Conservation (phyloP, 2,329 filamentous ascomycete species). For the Acarospora socialis region DNA sequence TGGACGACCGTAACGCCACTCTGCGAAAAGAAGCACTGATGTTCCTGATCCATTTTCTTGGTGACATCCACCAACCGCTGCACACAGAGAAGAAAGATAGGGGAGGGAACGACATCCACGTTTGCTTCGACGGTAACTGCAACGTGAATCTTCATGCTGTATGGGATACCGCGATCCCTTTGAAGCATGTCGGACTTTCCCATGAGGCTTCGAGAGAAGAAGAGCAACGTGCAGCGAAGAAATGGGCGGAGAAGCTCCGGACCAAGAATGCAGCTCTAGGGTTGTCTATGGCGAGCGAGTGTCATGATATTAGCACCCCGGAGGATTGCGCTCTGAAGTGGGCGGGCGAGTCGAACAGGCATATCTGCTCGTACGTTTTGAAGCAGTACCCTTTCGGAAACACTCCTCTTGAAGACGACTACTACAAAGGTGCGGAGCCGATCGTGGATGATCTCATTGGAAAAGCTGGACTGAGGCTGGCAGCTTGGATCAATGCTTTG, state of each 20-base stretch:
- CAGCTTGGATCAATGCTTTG: conserved; percentile 44
- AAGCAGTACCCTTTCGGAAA: conserved; percentile 43
- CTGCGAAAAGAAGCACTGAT: conserved; percentile 9
- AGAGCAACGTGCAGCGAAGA: conserved; percentile 31
- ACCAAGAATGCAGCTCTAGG: conserved; percentile 33
- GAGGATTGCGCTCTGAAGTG: conserved; percentile 44
- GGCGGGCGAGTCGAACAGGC: conserved; percentile 49
- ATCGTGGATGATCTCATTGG: conserved; percentile 54
- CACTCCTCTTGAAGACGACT: conserved; percentile 48
- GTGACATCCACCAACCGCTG: conserved; percentile 63
- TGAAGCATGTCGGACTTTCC: conserved; percentile 44
- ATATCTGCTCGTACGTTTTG: conserved; percentile 50
- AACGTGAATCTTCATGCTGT: conserved; percentile 55
- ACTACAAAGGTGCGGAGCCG: conserved; percentile 49
- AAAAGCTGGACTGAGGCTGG: conserved; percentile 54
- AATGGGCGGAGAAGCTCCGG: conserved; percentile 44
- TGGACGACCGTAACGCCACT: too few relatives aligned
- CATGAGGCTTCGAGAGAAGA: conserved; percentile 21
- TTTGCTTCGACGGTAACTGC: conserved; percentile 44
- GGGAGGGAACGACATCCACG: conserved; percentile 55
- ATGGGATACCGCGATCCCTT: conserved; percentile 58
- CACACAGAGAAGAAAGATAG: conserved; percentile 44
- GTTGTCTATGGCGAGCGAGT: conserved; percentile 40
- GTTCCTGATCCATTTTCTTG: conserved; percentile 33
- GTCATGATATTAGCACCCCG: conserved; percentile 41